A percentile compares a stretch with the other conserved stretches of the same genome.
These are phyloP conservation scores for Psidium friedrichsthalianum DNA, from an alignment of 345 rosid species.

Conservation along the genomic window DNA sequence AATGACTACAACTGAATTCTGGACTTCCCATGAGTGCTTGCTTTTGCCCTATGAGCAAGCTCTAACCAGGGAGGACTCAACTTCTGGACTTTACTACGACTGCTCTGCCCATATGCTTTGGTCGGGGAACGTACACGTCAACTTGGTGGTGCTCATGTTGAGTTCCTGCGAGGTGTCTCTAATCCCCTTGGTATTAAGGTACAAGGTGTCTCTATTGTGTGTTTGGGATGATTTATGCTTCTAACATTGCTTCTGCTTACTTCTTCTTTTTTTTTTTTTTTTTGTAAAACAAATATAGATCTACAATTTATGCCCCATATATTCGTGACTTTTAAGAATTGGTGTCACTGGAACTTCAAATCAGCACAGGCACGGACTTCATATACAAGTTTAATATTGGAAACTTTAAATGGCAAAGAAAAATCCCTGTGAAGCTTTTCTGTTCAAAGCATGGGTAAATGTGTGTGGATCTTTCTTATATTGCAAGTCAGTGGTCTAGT, in stretches of 20 bases:
- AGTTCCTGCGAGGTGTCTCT: constrained; percentile 28
- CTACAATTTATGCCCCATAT: not conserved
- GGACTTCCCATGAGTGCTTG: constrained; percentile 34
- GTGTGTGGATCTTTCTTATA: not conserved
- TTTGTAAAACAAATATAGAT: not conserved
- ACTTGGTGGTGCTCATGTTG: constrained; percentile 30
- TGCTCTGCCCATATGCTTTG: constrained; percentile 37
- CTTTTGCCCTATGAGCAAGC: constrained; percentile 30
- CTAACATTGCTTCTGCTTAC: not conserved
- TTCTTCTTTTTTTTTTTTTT: not conserved
- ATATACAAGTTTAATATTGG: not conserved
- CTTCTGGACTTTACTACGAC: constrained; percentile 26
- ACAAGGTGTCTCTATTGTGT: not conserved
- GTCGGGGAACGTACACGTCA: constrained; percentile 34
- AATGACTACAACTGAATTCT: constrained; percentile 25
- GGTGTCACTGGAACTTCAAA: not conserved
- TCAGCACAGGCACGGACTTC: not conserved
- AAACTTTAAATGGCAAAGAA: not conserved
- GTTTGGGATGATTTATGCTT: not conserved
- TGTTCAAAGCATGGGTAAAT: accelerated
- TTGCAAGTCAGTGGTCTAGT: not conserved
- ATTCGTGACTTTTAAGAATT: not conserved
- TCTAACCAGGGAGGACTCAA: constrained; percentile 33
- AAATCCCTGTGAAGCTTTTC: not conserved
- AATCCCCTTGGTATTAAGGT: constrained; percentile 35